phyloP scores from a whole-genome alignment of 495 filamentous ascomycete genomes.

The Aspergillus haitiensis region DNA sequence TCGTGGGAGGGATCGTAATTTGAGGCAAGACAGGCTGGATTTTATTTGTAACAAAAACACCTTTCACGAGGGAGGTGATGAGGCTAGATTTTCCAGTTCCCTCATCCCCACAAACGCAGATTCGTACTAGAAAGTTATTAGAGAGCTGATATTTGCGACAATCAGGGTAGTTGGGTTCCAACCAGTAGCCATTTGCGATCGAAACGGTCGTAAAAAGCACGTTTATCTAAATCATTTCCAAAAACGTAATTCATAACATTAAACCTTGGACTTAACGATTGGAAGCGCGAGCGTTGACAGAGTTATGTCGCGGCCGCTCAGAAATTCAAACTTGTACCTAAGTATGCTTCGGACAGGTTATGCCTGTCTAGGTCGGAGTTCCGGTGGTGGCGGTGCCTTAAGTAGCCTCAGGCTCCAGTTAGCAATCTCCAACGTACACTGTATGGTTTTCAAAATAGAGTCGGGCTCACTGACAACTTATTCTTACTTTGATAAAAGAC shows the following conservation, averaged over 20 bases:
- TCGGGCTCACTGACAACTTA: no score
- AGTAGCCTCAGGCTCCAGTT: slow-evolving; percentile 19
- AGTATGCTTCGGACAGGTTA: neutral
- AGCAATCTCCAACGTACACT: neutral
- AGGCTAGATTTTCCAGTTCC: slow-evolving; percentile 59
- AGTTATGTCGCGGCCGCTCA: neutral
- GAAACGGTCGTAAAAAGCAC: slow-evolving; percentile 9
- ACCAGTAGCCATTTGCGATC: slow-evolving; percentile 43
- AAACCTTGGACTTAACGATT: neutral
- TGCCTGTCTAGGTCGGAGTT: slow-evolving; percentile 18
- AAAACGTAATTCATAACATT: slow-evolving; percentile 3
- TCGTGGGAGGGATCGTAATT: slow-evolving; percentile 86
- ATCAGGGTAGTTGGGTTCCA: slow-evolving; percentile 3
- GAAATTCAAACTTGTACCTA: no score
- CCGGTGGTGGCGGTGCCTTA: slow-evolving; percentile 25
- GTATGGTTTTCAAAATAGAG: no score
- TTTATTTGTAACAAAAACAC: slow-evolving; percentile 88
- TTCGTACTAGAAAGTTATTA: slow-evolving; percentile 63
- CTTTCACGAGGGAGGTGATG: slow-evolving; percentile 75
- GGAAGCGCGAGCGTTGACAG: neutral
- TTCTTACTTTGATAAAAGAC: no score
- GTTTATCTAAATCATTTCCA: slow-evolving; percentile 21
- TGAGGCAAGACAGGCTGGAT: slow-evolving; percentile 92
- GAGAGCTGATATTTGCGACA: slow-evolving; percentile 12
- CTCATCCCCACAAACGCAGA: slow-evolving; percentile 96